These are phyloP conservation scores for Closterium sp. DNA, from an alignment of 139 green algal genomes.

Conservation along the genomic window DNA sequence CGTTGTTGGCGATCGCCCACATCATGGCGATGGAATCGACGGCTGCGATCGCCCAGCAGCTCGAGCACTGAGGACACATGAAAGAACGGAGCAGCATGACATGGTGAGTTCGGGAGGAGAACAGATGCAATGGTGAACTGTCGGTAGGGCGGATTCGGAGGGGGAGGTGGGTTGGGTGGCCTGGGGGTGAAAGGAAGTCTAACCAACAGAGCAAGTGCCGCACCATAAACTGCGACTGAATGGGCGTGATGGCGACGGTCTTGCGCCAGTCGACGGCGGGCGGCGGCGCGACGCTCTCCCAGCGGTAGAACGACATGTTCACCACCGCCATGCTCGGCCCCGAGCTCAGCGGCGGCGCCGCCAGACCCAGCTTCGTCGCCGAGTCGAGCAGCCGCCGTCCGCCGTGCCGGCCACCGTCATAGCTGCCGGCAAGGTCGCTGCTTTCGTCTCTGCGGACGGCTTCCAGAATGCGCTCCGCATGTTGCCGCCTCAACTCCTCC, in stretches of 20 bases:
- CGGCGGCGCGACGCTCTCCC: conserved; percentile 53
- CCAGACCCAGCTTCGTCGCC: background rate
- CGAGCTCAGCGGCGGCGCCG: conserved; percentile 1
- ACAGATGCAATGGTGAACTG: no score
- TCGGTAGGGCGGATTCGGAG: no score
- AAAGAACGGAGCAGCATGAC: no score
- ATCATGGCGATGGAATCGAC: conserved; percentile 86
- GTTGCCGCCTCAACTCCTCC: background rate
- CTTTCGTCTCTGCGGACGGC: background rate
- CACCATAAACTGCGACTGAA: conserved; percentile 81
- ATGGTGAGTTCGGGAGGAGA: no score
- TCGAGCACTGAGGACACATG: conserved; percentile 79
- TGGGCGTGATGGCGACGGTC: conserved; percentile 68
- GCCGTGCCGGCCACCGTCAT: no score
- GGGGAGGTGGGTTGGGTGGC: no score
- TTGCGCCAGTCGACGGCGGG: conserved; percentile 75
- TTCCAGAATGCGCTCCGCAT: background rate
- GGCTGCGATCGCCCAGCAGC: conserved; percentile 91
- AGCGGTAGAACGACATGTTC: conserved; percentile 22
- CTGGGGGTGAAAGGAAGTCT: no score
- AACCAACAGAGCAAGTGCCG: background rate
- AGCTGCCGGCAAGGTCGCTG: no score
- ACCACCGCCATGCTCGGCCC: background rate
- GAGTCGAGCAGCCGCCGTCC: background rate
- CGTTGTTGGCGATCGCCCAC: conserved; percentile 78